phyloP scores from a whole-genome alignment of 768 basidiomycete species.

The Phaeolepiota aurea region DNA sequence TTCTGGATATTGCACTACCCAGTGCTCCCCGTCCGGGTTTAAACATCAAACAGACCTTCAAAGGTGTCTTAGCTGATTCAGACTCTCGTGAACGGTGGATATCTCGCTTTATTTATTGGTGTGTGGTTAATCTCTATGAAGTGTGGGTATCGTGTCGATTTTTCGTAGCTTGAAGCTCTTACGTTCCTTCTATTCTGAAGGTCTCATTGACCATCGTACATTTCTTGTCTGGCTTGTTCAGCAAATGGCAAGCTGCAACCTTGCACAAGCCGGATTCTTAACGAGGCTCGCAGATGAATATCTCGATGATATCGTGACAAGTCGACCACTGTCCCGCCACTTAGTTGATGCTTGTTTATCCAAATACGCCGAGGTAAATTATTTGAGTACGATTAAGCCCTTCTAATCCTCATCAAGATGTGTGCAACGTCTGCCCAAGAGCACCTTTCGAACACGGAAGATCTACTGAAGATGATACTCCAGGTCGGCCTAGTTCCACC shows the following conservation, averaged over 20 bases:
- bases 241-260: conserved; percentile 68
- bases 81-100: conserved; percentile 72
- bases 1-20: conserved; percentile 71
- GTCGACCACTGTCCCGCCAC: conserved; percentile 60
- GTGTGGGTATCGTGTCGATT: conserved; percentile 1
- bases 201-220: conserved; percentile 69
- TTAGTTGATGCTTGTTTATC: conserved; percentile 64
- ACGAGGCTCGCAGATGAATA: conserved; percentile 76
- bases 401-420: conserved; percentile 32
- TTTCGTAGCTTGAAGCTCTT: conserved; percentile 54
- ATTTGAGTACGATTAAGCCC: neutral
- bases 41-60: conserved; percentile 81
- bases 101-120: conserved; percentile 76
- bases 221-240: conserved; percentile 76
- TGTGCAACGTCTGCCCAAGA: conserved; percentile 43
- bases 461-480: conserved; percentile 45
- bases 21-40: conserved; percentile 68
- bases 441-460: conserved; percentile 45
- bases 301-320: conserved; percentile 56
- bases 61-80: conserved; percentile 65
- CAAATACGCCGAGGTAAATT: conserved; percentile 56
- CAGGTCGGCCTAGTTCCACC: conserved; percentile 34
- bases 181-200: conserved; percentile 72
- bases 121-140: conserved; percentile 1
- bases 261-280: conserved; percentile 76